Evolutionary conservation across 768 basidiomycete species (phyloP).

Genomic region (Cystobasidiopsis lactophilus): DNA sequence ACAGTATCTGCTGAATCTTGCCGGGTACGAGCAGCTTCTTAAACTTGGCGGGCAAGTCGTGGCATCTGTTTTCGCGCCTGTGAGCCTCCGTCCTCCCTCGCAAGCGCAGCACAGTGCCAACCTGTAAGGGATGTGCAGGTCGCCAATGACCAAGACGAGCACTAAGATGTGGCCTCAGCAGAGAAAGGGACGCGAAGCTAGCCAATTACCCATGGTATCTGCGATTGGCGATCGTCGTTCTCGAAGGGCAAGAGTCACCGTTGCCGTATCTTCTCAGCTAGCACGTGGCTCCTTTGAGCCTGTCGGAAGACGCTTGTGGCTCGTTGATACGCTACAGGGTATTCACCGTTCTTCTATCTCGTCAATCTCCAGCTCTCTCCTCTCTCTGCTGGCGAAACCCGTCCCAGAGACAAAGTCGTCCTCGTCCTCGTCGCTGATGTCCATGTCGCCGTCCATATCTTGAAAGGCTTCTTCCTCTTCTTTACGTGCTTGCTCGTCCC

Average conservation of each 20-base stretch:
- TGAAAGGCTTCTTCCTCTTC: too few species aligned
- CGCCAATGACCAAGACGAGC: constrained; percentile 87
- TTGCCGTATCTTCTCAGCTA: neutral
- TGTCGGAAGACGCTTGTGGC: neutral
- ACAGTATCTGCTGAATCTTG: constrained; percentile 93
- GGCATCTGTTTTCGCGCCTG: constrained; percentile 19
- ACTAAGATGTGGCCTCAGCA: constrained; percentile 20
- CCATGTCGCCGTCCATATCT: too few species aligned
- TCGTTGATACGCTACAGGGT: neutral
- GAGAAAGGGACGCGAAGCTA: neutral
- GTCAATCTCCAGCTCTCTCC: too few species aligned
- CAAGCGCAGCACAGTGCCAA: neutral
- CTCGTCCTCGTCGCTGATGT: too few species aligned
- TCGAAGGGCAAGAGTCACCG: neutral
- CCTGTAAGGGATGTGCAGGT: constrained; percentile 80
- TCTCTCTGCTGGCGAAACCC: too few species aligned
- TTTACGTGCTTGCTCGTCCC: too few species aligned
- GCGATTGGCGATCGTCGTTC: neutral
- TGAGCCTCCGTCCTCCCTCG: neutral
- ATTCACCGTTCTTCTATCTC: too few species aligned
- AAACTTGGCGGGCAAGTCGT: constrained; percentile 87
- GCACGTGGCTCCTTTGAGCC: neutral
- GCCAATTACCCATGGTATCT: neutral
- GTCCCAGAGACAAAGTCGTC: too few species aligned
- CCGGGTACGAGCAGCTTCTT: constrained; percentile 84